These are phyloP conservation scores for Neurospora sp. DNA, from an alignment of 495 filamentous ascomycete genomes.

Conservation along the genomic window DNA sequence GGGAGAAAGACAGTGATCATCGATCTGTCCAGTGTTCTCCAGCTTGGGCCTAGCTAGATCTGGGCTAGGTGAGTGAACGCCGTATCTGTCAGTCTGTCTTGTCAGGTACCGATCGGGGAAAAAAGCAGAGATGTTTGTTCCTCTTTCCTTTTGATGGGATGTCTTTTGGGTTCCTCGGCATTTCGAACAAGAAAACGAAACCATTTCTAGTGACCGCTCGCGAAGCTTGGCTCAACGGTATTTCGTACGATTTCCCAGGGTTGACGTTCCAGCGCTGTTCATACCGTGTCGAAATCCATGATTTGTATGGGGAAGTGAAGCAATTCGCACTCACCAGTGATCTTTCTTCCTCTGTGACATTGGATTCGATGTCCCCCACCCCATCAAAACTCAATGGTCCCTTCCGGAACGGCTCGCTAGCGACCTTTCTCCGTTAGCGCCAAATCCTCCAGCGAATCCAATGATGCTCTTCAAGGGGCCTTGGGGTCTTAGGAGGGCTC, in stretches of 20 bases:
- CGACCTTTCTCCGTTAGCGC: neutral
- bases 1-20: neutral
- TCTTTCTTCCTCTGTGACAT: neutral
- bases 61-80: neutral
- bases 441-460: neutral
- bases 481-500: neutral
- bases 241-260: neutral
- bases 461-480: neutral
- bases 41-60: neutral
- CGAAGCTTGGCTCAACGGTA: neutral
- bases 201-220: neutral
- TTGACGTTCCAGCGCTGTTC: neutral
- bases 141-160: neutral
- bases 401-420: neutral
- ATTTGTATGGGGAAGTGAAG: neutral
- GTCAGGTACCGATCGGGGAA: neutral
- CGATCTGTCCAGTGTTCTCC: neutral
- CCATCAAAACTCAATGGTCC: neutral
- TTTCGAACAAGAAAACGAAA: neutral
- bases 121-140: neutral
- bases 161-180: neutral
- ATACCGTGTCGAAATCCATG: neutral
- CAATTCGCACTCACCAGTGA: neutral
- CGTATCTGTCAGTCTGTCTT: neutral
- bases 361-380: neutral